phyloP scores from a whole-genome alignment of 148 eudicot species.

The Pharnaceum exiguum region DNA sequence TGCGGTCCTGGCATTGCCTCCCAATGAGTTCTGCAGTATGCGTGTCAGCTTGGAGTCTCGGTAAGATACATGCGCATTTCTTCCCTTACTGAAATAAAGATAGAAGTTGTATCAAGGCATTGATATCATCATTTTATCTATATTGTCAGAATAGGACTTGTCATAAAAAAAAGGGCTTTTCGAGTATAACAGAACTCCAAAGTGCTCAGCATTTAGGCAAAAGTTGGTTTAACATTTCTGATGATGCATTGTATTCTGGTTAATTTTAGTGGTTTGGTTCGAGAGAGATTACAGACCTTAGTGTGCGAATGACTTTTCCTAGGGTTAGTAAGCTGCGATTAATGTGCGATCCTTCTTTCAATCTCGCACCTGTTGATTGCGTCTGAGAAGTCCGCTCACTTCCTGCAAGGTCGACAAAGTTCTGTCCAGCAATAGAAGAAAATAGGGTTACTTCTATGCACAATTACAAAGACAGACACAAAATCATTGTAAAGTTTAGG shows the following conservation, averaged over 20 bases:
- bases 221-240: too few species aligned
- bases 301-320: conserved; percentile 81
- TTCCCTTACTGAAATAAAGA: conserved; percentile 63
- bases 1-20: conserved; percentile 96
- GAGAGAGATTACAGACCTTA: conserved; percentile 49
- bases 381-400: conserved; percentile 98
- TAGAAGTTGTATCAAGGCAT: background rate
- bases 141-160: background rate
- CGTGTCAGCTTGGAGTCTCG: conserved; percentile 98
- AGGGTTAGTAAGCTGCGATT: conserved; percentile 83
- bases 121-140: background rate
- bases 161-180: too few species aligned
- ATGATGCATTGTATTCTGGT: background rate
- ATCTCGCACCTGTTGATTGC: conserved; percentile 59
- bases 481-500: background rate
- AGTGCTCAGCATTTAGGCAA: too few species aligned
- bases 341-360: conserved; percentile 95
- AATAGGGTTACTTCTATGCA: background rate
- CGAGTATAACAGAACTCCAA: too few species aligned
- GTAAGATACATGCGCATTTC: conserved; percentile 75
- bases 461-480: background rate
- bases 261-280: background rate
- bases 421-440: conserved; percentile 39
- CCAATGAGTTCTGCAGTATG: conserved; percentile 90
- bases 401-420: conserved; percentile 97